Evolutionary conservation across 2,329 filamentous ascomycete genomes (phyloP), one percentile per base, ranked within the genome.

Genomic region (Fusarium napiforme): DNA sequence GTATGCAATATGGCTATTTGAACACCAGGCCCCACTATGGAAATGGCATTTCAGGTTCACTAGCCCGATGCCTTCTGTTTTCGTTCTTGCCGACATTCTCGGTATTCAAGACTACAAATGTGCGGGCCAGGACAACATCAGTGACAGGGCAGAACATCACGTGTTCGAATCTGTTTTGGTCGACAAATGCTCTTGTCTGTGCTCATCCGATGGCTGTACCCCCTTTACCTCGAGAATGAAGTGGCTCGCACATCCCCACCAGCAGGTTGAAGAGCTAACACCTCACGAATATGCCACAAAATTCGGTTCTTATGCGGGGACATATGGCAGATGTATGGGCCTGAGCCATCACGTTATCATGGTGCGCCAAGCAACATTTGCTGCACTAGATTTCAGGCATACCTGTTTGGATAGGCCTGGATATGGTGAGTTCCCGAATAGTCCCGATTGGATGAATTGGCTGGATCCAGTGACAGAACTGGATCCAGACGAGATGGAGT

Each of bases 391-490:
- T 0, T 5, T 50, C 4, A 32, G n/a, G 1, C 46, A 50, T 9
- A 50, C 46, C 1, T 50, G 46, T 1, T 32, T 32, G 4, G 46
- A 32, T 9, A 32, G 15, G 15, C 46, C 46, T 3, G 28, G 1
- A 1, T 12, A 18, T 32, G 9, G 10, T 32, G 1, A 0, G 12
- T 5, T 0, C 0, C 6, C 12, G 8, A 1, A 3, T 16, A 0
- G 0, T 1, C 12, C 0, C 1, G 0, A 5, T 10, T 4, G 9
- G 28, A n/a, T 18, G 1, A 2, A 2, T 5, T 18, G 0, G 0
- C 1, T 32, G 0, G 46, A 5, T 5, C 4, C 21, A 23, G 5
- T 32, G 10, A 9, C 3, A 23, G 28, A 50, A 23, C 0, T 50
- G 8, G 28, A 32, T 2, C 46, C 28, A 7, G 46, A 32, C 6